phyloP scores from a whole-genome alignment of 352 stramenopile genomes.

The Phytophthora sansomeana region DNA sequence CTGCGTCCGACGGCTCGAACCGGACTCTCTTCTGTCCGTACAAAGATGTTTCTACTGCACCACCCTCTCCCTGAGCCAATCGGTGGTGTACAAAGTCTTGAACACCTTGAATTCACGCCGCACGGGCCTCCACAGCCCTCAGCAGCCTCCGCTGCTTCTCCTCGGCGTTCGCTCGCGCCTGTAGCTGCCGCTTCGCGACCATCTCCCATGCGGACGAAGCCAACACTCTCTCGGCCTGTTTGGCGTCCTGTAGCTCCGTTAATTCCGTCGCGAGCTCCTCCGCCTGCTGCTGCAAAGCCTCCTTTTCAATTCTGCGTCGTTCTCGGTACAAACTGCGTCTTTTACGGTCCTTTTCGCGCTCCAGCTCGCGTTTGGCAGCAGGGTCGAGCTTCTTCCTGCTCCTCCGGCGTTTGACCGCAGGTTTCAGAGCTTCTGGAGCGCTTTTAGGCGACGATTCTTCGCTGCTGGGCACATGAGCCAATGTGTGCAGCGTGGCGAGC shows the following conservation, averaged over 20 bases:
- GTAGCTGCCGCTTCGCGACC: conserved; percentile 26
- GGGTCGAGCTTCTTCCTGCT: conserved; percentile 7
- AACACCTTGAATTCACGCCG: conserved; percentile 23
- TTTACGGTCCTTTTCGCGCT: conserved; percentile 29
- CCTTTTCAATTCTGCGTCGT: conserved; percentile 15
- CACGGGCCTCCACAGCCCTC: conserved; percentile 7
- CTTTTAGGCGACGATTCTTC: background rate
- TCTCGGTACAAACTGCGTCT: conserved; percentile 26
- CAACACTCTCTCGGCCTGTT: conserved; percentile 4
- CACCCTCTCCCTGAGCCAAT: background rate
- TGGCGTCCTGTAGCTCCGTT: background rate
- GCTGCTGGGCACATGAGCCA: background rate
- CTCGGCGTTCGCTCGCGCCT: conserved; percentile 21
- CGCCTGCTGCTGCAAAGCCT: conserved; percentile 23
- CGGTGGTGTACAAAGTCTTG: conserved; percentile 3
- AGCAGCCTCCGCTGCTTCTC: conserved; percentile 16
- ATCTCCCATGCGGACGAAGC: conserved; percentile 21
- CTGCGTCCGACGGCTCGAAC: conserved; percentile 21
- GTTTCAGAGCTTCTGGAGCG: background rate
- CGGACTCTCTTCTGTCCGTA: conserved; percentile 24
- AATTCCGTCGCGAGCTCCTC: conserved; percentile 24
- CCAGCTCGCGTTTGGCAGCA: conserved; percentile 22
- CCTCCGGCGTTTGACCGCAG: background rate
- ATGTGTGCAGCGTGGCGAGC: conserved; percentile 9
- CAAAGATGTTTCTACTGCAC: background rate